Percentiles rank a stretch among this genome's conserved stretches.
These are phyloP conservation scores for Penicillium daleae DNA, from an alignment of 495 filamentous ascomycete genomes.

Conservation along the genomic window DNA sequence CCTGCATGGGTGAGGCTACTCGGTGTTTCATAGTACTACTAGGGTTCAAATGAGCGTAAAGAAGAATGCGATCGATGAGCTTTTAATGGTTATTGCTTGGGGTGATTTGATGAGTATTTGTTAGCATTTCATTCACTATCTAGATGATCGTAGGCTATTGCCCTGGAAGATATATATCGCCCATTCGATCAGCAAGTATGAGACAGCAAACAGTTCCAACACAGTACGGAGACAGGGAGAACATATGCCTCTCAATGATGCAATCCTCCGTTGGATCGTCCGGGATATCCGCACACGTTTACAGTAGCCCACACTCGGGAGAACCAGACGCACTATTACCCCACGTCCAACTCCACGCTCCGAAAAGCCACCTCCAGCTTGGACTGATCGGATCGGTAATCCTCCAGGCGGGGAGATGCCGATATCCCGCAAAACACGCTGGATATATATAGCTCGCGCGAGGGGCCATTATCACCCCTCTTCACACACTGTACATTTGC, in stretches of 20 bases:
- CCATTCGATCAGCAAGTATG: no score
- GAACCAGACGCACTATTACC: conserved; percentile 6
- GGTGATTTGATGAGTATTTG: no score
- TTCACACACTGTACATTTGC: not conserved
- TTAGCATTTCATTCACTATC: no score
- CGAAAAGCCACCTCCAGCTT: conserved; percentile 24
- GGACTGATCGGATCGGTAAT: conserved; percentile 24
- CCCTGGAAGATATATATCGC: no score
- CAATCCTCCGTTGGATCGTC: not conserved
- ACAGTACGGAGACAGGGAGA: no score
- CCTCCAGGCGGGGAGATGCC: conserved; percentile 22
- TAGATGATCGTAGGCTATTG: no score
- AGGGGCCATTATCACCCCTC: not conserved
- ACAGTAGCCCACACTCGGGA: conserved; percentile 16
- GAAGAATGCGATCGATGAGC: no score
- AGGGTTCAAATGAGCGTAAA: no score
- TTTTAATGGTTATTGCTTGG: no score
- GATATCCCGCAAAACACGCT: conserved; percentile 3
- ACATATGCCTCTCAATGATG: not conserved
- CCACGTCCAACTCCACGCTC: conserved; percentile 31
- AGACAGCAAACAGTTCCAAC: no score
- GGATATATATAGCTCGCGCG: conserved; percentile 18
- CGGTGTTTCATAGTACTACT: no score
- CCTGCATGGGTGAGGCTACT: not conserved
- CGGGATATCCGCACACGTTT: conserved; percentile 18